Conservation (phyloP, 768 basidiomycete species). For the Lentinula boryana region DNA sequence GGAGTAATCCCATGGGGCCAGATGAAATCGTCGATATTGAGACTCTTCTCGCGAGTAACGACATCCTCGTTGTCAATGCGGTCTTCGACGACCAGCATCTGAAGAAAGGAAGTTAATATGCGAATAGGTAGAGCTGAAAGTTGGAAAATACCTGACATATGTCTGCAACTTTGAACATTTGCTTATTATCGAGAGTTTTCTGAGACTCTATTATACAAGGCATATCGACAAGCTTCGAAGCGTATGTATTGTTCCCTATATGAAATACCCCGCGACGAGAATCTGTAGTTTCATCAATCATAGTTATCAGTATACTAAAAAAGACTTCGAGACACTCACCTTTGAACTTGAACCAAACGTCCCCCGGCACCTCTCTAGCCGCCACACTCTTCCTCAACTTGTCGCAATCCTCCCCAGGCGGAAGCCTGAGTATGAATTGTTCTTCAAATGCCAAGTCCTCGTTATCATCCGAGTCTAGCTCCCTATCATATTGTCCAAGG, state of each 20-base stretch:
- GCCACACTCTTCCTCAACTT: constrained; percentile 77
- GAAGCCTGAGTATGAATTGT: constrained; percentile 90
- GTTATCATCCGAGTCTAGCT: constrained; percentile 84
- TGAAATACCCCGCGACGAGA: constrained; percentile 89
- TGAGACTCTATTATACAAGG: constrained; percentile 93
- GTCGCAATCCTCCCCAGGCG: constrained; percentile 77
- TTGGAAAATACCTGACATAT: constrained; percentile 77
- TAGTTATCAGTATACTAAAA: not conserved
- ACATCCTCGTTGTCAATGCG: constrained; percentile 67
- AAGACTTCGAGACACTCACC: constrained; percentile 35
- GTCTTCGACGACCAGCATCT: constrained; percentile 93
- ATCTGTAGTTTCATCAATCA: constrained; percentile 41
- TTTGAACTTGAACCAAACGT: constrained; percentile 98
- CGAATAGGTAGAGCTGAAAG: not conserved
- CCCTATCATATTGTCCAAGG: constrained; percentile 87
- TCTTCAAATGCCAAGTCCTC: constrained; percentile 96
- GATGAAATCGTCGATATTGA: constrained; percentile 93
- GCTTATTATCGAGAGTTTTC: constrained; percentile 93
- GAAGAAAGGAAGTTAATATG: not conserved
- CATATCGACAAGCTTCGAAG: constrained; percentile 92
- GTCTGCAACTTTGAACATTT: constrained; percentile 98
- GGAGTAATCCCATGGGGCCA: constrained; percentile 97
- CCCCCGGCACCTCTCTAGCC: constrained; percentile 69
- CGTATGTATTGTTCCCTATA: constrained; percentile 72
- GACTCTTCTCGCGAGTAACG: constrained; percentile 52